Conservation (phyloP, 306 rosid genomes). For the Cucumis cinereus region DNA sequence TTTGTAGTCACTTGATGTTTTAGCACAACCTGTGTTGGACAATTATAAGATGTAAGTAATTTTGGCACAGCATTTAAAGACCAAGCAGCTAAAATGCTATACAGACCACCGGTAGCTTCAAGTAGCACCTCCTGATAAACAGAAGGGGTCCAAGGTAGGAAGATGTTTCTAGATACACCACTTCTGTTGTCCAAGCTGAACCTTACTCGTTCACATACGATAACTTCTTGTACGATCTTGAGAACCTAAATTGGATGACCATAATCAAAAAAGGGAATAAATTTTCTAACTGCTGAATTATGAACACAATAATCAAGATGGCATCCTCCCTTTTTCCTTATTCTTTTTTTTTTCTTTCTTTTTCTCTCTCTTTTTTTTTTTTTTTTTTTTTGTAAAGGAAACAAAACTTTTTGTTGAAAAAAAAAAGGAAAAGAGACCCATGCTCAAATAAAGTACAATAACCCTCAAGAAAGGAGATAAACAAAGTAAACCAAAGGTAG, state of each 20-base stretch:
- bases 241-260: slow-evolving; percentile 27
- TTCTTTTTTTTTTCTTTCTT: too few relatives aligned
- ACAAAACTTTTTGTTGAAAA: too few relatives aligned
- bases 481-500: too few relatives aligned
- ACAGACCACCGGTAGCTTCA: slow-evolving; percentile 72
- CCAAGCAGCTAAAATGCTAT: slow-evolving; percentile 19
- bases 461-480: too few relatives aligned
- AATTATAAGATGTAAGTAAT: slow-evolving; percentile 9
- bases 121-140: slow-evolving; percentile 75
- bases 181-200: slow-evolving; percentile 36
- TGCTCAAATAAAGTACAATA: too few relatives aligned
- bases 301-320: neutral
- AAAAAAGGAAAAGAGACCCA: too few relatives aligned
- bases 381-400: too few relatives aligned
- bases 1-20: slow-evolving; percentile 55
- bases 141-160: slow-evolving; percentile 78
- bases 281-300: neutral
- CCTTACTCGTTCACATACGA: slow-evolving; percentile 63
- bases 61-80: slow-evolving; percentile 16
- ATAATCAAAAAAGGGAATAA: neutral
- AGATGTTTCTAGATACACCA: slow-evolving; percentile 25
- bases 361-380: too few relatives aligned
- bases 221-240: slow-evolving; percentile 52
- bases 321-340: neutral
- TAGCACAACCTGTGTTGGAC: slow-evolving; percentile 60